Evolutionary conservation across 2,329 filamentous ascomycete genomes (phyloP), one percentile per base, ranked within the genome.

Genomic region (Venturia oleaginea): DNA sequence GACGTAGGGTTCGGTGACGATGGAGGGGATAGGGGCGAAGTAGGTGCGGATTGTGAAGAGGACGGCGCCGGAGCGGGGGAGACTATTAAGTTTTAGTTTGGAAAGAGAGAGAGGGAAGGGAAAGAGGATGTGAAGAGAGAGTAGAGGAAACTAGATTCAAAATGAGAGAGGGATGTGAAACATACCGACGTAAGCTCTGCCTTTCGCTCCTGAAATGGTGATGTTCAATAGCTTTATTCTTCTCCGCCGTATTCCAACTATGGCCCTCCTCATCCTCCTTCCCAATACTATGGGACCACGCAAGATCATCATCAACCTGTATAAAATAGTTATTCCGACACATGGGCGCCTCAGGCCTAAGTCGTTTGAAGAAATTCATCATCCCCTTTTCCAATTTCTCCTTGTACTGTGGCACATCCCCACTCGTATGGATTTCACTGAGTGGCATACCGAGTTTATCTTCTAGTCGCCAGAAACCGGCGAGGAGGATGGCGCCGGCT

Each of bases 241-340:
- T 90, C 74, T 90, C 83, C 1, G 90, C 89, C 4, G 87, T 90
- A 71, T 82, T 84, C 91, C 91, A 95, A 51, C 86, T 86, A 1
- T 86, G 83, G 0, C 79, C 79, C 0, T 78, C 76, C 0, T 76
- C 75, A 72, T 95, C 89, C 74, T 95, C 91, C 19, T 76, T 69
- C 0, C 91, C 91, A 68, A 95, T 92, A 69, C 85, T 90, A 70
- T 80, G 77, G 66, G 86, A 90, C 91, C 91, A 95, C 0, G 88
- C 79, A 1, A 96, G 78, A 5, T 82, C 76, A 65, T 92, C 89
- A 71, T 95, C 91, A 0, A 94, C 90, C 76, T 95, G 91, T 67
- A 95, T 83, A 77, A 95, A 95, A 76, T 94, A 95, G 72, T 94
- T 93, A 72, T 92, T 91, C 65, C 90, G 80, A 24, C 85, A 69